Evolutionary conservation across 2,329 filamentous ascomycete species (phyloP).

Genomic region (Colletotrichum incanum): DNA sequence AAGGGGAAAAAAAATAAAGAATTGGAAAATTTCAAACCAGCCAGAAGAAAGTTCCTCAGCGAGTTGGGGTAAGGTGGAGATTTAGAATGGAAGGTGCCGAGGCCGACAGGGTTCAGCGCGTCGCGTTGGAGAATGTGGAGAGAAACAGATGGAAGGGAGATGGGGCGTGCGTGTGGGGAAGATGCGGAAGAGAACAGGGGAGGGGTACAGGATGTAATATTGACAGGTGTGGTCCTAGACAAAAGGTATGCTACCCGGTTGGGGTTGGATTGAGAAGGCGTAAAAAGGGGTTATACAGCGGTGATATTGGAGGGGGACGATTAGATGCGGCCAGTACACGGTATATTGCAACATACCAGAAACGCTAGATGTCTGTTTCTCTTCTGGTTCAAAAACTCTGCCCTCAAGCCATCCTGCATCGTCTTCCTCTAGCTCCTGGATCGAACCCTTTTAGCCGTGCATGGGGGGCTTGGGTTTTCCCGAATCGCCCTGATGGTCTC

Average conservation of each 20-base stretch:
- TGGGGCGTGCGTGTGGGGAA: conserved; percentile 31
- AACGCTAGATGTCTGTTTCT: conserved; percentile 1
- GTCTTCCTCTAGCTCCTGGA: conserved; percentile 19
- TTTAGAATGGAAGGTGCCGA: conserved; percentile 34
- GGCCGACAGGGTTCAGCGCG: conserved; percentile 27
- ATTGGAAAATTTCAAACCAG: neutral
- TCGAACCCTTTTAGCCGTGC: conserved; percentile 32
- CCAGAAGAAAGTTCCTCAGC: neutral
- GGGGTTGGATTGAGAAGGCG: neutral
- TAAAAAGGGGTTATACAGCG: neutral
- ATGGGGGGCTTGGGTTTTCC: conserved; percentile 65
- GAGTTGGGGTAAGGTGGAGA: conserved; percentile 39
- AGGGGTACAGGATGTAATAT: neutral
- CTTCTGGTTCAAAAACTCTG: neutral
- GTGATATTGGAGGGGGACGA: neutral
- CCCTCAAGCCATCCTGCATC: conserved; percentile 7
- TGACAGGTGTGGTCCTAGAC: neutral
- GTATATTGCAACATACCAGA: neutral
- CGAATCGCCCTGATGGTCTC: conserved; percentile 73
- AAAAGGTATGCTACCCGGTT: neutral
- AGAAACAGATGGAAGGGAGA: conserved; percentile 9
- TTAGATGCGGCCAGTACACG: neutral
- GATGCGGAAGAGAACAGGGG: conserved; percentile 12
- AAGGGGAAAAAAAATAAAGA: neutral
- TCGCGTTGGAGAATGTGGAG: conserved; percentile 40